Evolutionary conservation across 495 filamentous ascomycete genomes (phyloP), one percentile per base, ranked within the genome.

Genomic region (Penicillium fimorum): DNA sequence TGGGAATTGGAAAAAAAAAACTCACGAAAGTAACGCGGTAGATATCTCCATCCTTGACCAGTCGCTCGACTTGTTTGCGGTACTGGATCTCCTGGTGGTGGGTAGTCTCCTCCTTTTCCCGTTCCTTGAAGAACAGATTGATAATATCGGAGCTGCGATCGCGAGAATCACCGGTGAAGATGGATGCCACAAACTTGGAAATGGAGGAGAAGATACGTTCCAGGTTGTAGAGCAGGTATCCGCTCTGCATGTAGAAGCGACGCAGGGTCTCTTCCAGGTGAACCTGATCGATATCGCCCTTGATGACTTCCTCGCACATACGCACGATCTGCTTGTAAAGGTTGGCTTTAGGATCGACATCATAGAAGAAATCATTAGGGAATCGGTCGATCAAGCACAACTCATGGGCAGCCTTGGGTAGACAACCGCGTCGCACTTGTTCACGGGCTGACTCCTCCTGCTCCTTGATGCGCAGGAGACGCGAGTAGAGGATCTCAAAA

Each of bases 121-220:
- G 85, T 69, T 91, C 89, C 62, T 84, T 84, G 62, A 92, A 84
- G 78, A 92, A 96, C 15, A 89, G 82, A 58, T 88, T 83, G 51
- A 89, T 84, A 27, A 96, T 90, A 44, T 95, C 91, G 11, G 86
- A 83, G 45, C 87, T 96, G 77, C 91, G 93, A 62, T 99, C 95
- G 68, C 95, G 96, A 27, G 81, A 80, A 57, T 99, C 95, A 8
- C 80, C 82, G 41, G 82, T 86, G 58, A 91, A 84, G 62, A 96
- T 91, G 3, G 75, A 78, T 1, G 88, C 77, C 40, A 85, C 89
- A 52, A 89, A 88, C 48, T 91, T 87, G 40, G 86, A 81, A 47
- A 96, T 84, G 1, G 85, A 83, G 56, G 81, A 80, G 52, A 96
- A 81, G 46, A 97, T 84, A 64, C 93, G 90, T 59, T 91, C 88